These are phyloP conservation scores for Venturia pyrina DNA, from an alignment of 2,329 filamentous ascomycete genomes.

Conservation along the genomic window DNA sequence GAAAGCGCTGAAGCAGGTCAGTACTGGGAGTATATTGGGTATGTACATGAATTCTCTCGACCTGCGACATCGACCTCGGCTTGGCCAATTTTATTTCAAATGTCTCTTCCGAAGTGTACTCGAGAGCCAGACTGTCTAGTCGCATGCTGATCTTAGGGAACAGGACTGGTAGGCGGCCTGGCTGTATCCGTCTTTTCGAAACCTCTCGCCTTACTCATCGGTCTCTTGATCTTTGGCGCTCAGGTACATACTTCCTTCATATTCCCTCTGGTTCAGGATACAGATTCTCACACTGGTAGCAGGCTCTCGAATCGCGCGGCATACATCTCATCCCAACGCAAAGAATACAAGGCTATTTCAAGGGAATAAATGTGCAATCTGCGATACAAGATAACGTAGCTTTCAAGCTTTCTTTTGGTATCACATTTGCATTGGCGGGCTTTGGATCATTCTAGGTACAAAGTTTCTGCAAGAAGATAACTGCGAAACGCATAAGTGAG, in stretches of 20 bases:
- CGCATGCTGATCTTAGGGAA: neutral
- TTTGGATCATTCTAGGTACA: conserved; percentile 45
- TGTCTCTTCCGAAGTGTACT: neutral
- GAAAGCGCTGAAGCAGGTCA: conserved; percentile 33
- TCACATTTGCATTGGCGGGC: conserved; percentile 61
- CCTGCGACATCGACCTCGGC: neutral
- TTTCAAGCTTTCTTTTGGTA: conserved; percentile 60
- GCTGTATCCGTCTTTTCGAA: conserved; percentile 61
- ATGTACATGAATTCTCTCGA: conserved; percentile 11
- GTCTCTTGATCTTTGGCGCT: conserved; percentile 51
- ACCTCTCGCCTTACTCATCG: conserved; percentile 57
- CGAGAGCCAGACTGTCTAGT: neutral
- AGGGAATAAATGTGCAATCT: conserved; percentile 39
- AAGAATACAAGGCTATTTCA: conserved; percentile 40
- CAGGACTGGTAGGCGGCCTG: conserved; percentile 54
- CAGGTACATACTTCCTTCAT: conserved; percentile 39
- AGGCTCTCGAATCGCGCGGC: conserved; percentile 42
- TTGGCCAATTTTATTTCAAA: neutral
- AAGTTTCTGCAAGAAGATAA: neutral
- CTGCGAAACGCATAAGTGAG: neutral
- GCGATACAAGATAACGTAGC: conserved; percentile 48
- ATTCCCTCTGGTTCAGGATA: neutral
- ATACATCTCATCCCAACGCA: conserved; percentile 41
- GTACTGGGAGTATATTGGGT: conserved; percentile 37
- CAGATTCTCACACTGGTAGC: conserved; percentile 8